Base-by-base conservation (phyloP, 1,139 yeast genomes). In the Pichia sp. region DNA sequence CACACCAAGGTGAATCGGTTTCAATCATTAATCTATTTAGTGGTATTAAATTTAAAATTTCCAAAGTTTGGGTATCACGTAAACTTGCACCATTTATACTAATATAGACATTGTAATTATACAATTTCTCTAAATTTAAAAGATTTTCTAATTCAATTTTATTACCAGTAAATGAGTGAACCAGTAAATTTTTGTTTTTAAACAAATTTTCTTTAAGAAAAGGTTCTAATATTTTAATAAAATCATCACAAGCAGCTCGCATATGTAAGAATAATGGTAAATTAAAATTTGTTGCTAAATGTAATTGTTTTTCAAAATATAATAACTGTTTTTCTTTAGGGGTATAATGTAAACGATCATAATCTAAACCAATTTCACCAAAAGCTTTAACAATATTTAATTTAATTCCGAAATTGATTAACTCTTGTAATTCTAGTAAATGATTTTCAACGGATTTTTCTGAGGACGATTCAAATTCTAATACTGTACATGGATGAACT, bases 1-100 rank as follows among this genome's bases (percentile, higher is more conserved):
- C 97, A 66, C 99, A 92, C 98, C 98, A 92, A 1, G 99, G 98
- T 1, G 97, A 90, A 65, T 92, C 97, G 0, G 97, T 90, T 62
- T 92, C 99, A 24, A 92, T 74, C 76, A 92, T 66, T 34, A 92
- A 64, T 55, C 71, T 73, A 11, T 80, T 76, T 9, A 78, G 57
- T 0, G 98, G 98, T 10, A 92, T 74, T 32, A 64, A 58, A 36
- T 69, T 67, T 0, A 83, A 87, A 12, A 82, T 90, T 22, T 71
- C 70, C 10, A 90, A 63, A 57, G 86, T 87, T 50, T 84, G 90
- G 47, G 77, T 76, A 0, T 87, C 78, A 58, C 85, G 84, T 51
- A 94, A 71, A 3, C 97, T 89, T 57, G 98, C 92, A 1, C 98
- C 98, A 60, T 92, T 92, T 51, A 92, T 70, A 35, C 97, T 90